phyloP scores from a whole-genome alignment of 441 rosid species.

The Aquilaria agallochum region DNA sequence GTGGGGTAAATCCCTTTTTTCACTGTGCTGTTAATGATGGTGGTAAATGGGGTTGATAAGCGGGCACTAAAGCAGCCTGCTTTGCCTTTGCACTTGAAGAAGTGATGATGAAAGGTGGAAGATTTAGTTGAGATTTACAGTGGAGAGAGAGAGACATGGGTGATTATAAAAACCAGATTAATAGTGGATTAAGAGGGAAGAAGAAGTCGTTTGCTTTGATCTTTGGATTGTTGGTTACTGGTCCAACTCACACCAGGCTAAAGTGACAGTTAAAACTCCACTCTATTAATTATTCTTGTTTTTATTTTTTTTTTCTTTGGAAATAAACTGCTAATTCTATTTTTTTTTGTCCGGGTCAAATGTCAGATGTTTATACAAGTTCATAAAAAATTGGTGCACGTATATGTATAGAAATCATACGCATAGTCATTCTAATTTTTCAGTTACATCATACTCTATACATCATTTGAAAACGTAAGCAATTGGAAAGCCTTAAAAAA shows the following conservation, averaged over 20 bases:
- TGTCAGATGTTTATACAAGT: too few species aligned
- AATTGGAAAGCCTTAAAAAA: too few species aligned
- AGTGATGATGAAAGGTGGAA: constrained; percentile 7
- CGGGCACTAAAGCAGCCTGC: constrained; percentile 20
- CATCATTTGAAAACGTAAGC: too few species aligned
- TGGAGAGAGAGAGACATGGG: not conserved
- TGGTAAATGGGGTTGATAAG: constrained; percentile 21
- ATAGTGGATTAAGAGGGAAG: not conserved
- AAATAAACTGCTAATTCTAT: too few species aligned
- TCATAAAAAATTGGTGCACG: too few species aligned
- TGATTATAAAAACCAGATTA: constrained; percentile 14
- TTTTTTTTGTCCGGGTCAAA: too few species aligned
- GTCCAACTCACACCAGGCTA: constrained; percentile 8
- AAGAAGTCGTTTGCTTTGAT: constrained; percentile 1
- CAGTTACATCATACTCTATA: too few species aligned
- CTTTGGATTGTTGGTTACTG: constrained; percentile 6
- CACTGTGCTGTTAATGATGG: constrained; percentile 33
- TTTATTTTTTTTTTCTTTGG: too few species aligned
- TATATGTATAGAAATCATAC: too few species aligned
- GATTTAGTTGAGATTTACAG: constrained; percentile 4
- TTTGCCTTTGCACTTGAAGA: constrained; percentile 5
- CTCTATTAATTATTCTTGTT: not conserved
- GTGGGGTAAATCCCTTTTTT: constrained; percentile 20
- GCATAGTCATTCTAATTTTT: too few species aligned
- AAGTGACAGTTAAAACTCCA: constrained; percentile 1